Conservation (phyloP, 164 flowering plant species). For the Pachysandra terminalis region DNA sequence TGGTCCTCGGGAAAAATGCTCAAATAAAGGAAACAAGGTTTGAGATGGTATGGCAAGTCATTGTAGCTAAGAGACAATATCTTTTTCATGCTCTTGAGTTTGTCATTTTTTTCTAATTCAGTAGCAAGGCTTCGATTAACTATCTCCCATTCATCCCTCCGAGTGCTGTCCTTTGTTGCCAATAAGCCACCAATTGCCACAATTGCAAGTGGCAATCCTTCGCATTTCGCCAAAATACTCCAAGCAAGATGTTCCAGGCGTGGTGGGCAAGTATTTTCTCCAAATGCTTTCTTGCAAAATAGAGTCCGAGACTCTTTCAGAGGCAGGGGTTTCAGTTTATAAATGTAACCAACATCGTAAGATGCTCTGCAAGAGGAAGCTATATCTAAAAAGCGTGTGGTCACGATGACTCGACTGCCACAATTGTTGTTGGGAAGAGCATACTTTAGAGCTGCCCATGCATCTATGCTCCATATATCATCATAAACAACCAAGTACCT, state of each 20-base stretch:
- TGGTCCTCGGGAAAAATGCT: conserved; percentile 28
- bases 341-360: neutral
- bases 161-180: neutral
- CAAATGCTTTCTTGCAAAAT: conserved; percentile 19
- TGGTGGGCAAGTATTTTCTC: conserved; percentile 11
- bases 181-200: conserved; percentile 22
- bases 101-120: conserved; percentile 1
- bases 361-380: conserved; percentile 5
- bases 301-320: conserved; percentile 10
- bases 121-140: conserved; percentile 7
- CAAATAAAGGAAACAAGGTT: conserved; percentile 21
- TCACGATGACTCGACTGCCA: conserved; percentile 15
- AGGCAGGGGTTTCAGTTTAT: conserved; percentile 6
- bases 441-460: no score
- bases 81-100: neutral
- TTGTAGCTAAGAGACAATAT: conserved; percentile 14
- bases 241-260: conserved; percentile 1
- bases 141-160: conserved; percentile 15
- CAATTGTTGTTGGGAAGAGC: no score
- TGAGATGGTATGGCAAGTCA: conserved; percentile 20
- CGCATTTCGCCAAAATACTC: conserved; percentile 18
- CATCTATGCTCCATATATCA: no score
- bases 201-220: conserved; percentile 29
- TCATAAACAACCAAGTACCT: no score
- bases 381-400: conserved; percentile 2